phyloP scores from a whole-genome alignment of 306 rosid species.

The Betula pendula region DNA sequence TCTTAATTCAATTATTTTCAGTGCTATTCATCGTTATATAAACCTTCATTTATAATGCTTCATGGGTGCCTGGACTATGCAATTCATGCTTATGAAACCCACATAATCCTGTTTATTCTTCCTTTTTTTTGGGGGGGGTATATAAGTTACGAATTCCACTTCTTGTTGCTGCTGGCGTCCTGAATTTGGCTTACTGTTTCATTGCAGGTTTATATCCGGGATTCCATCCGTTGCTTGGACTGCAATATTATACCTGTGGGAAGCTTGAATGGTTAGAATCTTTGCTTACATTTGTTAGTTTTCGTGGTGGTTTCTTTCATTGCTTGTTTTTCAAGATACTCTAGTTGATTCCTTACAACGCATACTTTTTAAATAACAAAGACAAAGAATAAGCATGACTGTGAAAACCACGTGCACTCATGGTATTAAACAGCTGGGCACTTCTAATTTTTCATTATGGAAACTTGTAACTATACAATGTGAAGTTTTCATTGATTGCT shows the following conservation, averaged over 20 bases:
- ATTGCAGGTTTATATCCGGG: slow-evolving; percentile 72
- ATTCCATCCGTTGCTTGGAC: slow-evolving; percentile 83
- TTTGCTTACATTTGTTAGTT: neutral
- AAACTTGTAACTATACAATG: neutral
- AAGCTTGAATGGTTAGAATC: slow-evolving; percentile 87
- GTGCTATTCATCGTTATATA: neutral
- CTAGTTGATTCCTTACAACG: neutral
- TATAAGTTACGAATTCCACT: slow-evolving; percentile 12
- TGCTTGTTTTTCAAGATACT: neutral
- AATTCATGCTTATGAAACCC: neutral
- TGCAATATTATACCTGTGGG: slow-evolving; percentile 89
- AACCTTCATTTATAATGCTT: neutral
- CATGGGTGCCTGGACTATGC: neutral
- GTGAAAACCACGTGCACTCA: neutral
- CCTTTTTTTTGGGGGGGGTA: neutral
- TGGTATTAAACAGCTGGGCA: neutral
- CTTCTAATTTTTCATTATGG: neutral
- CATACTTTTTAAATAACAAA: neutral
- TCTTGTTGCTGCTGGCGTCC: slow-evolving; percentile 27
- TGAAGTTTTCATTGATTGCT: neutral
- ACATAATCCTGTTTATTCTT: neutral
- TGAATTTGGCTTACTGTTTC: slow-evolving; percentile 20
- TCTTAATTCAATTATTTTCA: neutral
- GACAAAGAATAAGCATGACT: neutral
- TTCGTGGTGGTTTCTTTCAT: neutral